These are phyloP conservation scores for Ophiostoma ips DNA, from an alignment of 2,329 filamentous ascomycete genomes.

Conservation along the genomic window DNA sequence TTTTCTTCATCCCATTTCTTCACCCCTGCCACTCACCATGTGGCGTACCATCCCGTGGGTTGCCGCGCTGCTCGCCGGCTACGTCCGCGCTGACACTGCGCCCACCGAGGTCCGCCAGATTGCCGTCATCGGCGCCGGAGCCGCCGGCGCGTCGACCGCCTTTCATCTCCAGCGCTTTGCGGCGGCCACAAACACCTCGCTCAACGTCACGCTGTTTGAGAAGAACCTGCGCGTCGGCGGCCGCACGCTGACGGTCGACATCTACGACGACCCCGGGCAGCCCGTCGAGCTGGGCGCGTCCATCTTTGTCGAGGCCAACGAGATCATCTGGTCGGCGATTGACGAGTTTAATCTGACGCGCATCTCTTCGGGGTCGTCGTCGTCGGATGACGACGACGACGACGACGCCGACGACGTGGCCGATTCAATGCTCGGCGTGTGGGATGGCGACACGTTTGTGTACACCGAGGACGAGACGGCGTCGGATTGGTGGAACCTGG, in stretches of 20 bases:
- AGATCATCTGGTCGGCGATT: constrained; percentile 64
- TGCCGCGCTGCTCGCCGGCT: not conserved
- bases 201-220: constrained; percentile 85
- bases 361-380: constrained; percentile 19
- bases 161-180: constrained; percentile 69
- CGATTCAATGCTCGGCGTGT: constrained; percentile 53
- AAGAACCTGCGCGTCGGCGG: constrained; percentile 66
- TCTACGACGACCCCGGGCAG: constrained; percentile 50
- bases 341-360: constrained; percentile 55
- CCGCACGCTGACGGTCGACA: constrained; percentile 71
- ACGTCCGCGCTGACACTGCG: not conserved
- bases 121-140: constrained; percentile 53
- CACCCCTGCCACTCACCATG: too few species aligned
- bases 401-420: constrained; percentile 24
- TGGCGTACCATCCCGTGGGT: not conserved
- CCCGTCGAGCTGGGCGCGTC: constrained; percentile 80
- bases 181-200: constrained; percentile 37
- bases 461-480: constrained; percentile 46
- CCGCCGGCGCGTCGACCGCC: constrained; percentile 74
- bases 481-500: constrained; percentile 65
- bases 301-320: constrained; percentile 78
- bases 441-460: constrained; percentile 68
- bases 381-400: constrained; percentile 24
- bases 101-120: not conserved
- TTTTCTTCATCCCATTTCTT: not conserved